These are phyloP conservation scores for Phycomyces nitens DNA, from an alignment of 192 early-diverging fungal species.

Conservation along the genomic window DNA sequence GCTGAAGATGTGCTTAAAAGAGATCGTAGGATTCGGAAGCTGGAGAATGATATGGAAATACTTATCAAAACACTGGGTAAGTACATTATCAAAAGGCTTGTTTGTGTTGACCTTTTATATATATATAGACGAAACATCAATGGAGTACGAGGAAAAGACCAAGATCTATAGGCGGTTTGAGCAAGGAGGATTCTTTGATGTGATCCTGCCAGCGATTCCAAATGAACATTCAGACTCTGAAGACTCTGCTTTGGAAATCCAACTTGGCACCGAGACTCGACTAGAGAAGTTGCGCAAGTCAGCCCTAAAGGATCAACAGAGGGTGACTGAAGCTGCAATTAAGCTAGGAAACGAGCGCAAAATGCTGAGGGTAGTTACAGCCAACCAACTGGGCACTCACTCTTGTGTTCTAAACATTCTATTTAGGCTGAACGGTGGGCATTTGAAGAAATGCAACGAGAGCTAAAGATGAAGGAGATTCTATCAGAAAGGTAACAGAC, in stretches of 20 bases:
- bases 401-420: no score
- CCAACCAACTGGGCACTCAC: no score
- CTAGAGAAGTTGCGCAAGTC: constrained; percentile 43
- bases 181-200: constrained; percentile 44
- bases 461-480: constrained; percentile 3
- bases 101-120: not conserved
- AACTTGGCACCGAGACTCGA: constrained; percentile 42
- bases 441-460: constrained; percentile 26
- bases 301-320: constrained; percentile 59
- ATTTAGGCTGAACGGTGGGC: constrained; percentile 26
- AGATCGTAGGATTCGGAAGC: constrained; percentile 44
- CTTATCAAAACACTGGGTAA: constrained; percentile 30
- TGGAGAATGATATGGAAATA: constrained; percentile 29
- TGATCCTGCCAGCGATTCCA: constrained; percentile 30
- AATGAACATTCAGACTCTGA: constrained; percentile 18
- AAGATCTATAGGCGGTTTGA: constrained; percentile 27
- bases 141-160: constrained; percentile 22
- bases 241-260: constrained; percentile 24
- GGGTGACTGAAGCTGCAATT: constrained; percentile 70
- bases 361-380: constrained; percentile 26
- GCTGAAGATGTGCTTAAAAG: constrained; percentile 45
- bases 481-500: not conserved
- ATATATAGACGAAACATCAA: constrained; percentile 2
- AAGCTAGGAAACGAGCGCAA: constrained; percentile 65
- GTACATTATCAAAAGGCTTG: not conserved